Conservation (phyloP, 768 basidiomycete species). For the Lactarius akahatsu region DNA sequence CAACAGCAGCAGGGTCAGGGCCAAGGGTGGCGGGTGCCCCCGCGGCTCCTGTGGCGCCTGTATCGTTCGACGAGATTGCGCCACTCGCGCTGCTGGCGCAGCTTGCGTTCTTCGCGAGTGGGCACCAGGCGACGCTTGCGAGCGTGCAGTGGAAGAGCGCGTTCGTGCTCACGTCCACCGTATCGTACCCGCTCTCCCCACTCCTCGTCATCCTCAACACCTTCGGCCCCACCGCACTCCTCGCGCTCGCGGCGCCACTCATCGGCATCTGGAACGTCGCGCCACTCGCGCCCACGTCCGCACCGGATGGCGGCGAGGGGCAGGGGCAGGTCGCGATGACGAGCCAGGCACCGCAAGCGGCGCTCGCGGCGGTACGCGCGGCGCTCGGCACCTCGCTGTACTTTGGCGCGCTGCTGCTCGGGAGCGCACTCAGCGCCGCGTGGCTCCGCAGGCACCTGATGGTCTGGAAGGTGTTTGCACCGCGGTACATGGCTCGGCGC, state of each 20-base stretch:
- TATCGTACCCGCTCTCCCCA: conserved; percentile 72
- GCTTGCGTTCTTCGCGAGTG: conserved; percentile 81
- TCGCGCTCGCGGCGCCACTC: conserved; percentile 67
- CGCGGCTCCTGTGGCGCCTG: conserved; percentile 15
- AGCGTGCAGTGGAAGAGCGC: conserved; percentile 96
- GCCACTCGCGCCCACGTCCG: conserved; percentile 44
- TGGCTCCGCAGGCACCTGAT: conserved; percentile 82
- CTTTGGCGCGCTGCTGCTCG: conserved; percentile 61
- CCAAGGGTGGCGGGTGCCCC: conserved; percentile 35
- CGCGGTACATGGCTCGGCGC: conserved; percentile 86
- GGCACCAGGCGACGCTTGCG: conserved; percentile 87
- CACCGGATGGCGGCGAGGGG: background rate
- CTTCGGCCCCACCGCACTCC: conserved; percentile 66
- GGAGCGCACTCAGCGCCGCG: conserved; percentile 70
- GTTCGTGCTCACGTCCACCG: conserved; percentile 71
- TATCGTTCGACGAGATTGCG: conserved; percentile 61
- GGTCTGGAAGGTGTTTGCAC: conserved; percentile 99
- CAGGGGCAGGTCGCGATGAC: conserved; percentile 6
- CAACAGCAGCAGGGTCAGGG: conserved; percentile 26
- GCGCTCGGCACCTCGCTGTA: conserved; percentile 60
- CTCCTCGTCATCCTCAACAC: conserved; percentile 76
- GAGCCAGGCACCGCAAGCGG: conserved; percentile 29
- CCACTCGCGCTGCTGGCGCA: conserved; percentile 75
- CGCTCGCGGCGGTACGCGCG: conserved; percentile 11
- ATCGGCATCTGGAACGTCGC: conserved; percentile 82